A percentile compares a stretch with the other conserved stretches of the same genome.
These are phyloP conservation scores for Paramyrothecium sp. DNA, from an alignment of 2,329 filamentous ascomycete genomes.

Conservation along the genomic window DNA sequence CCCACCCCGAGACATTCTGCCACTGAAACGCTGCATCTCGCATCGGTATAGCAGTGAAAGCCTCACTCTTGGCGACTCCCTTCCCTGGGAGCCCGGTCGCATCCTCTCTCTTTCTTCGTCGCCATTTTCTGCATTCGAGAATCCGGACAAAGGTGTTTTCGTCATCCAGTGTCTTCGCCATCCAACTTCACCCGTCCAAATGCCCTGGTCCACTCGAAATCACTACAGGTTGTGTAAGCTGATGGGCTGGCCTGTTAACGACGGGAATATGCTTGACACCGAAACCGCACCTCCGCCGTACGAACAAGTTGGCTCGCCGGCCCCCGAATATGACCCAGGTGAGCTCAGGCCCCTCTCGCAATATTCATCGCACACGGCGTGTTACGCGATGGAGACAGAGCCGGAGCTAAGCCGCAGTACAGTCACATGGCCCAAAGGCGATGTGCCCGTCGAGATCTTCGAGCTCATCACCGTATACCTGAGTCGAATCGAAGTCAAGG, in stretches of 20 bases:
- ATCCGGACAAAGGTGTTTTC: background rate
- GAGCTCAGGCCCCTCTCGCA: background rate
- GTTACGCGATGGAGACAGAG: no score
- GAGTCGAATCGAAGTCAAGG: constrained; percentile 56
- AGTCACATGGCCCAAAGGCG: constrained; percentile 27
- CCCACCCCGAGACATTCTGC: background rate
- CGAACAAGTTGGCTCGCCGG: background rate
- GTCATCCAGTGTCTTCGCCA: background rate
- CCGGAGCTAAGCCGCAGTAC: background rate
- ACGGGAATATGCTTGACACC: background rate
- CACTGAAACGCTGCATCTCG: background rate
- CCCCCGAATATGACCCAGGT: background rate
- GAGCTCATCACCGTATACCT: constrained; percentile 54
- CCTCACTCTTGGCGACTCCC: background rate
- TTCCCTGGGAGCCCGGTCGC: background rate
- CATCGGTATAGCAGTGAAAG: background rate
- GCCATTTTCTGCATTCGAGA: background rate
- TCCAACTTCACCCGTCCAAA: background rate
- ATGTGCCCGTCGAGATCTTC: constrained; percentile 62
- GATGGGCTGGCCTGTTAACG: background rate
- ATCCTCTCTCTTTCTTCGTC: background rate
- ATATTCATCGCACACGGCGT: background rate
- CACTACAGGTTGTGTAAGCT: background rate
- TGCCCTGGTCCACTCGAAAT: background rate
- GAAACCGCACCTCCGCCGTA: background rate